Percentiles rank a stretch among this genome's conserved stretches.
phyloP scores from a whole-genome alignment of 345 rosid species.

The Pistacia vera region DNA sequence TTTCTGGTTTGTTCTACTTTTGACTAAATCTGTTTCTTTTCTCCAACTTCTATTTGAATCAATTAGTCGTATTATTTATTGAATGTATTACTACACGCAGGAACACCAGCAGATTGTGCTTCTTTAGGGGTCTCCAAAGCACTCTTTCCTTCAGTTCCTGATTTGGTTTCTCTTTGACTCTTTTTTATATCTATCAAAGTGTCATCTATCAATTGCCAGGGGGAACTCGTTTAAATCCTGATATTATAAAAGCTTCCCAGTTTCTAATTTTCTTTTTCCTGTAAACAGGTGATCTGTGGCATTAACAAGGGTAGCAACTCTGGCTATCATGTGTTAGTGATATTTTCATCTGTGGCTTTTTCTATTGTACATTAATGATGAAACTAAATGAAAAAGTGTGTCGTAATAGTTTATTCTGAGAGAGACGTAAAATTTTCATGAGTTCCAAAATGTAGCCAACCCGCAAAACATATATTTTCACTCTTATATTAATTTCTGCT shows the following conservation, averaged over 20 bases:
- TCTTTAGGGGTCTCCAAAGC: conserved; percentile 67
- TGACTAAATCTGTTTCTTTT: background rate
- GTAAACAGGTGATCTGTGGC: conserved; percentile 81
- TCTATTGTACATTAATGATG: too few relatives aligned
- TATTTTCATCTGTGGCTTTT: conserved; percentile 5
- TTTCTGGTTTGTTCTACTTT: conserved; percentile 51
- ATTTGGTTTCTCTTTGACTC: conserved; percentile 53
- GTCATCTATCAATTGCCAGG: background rate
- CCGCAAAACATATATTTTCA: too few relatives aligned
- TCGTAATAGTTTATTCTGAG: background rate
- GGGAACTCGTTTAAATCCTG: background rate
- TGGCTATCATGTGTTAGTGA: conserved; percentile 76
- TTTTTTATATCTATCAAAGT: conserved; percentile 8
- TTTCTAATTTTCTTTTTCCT: conserved; percentile 25
- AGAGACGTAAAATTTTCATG: background rate
- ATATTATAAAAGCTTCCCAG: background rate
- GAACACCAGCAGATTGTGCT: conserved; percentile 92
- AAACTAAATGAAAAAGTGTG: too few relatives aligned
- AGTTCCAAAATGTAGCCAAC: too few relatives aligned
- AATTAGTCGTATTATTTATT: background rate
- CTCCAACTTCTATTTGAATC: background rate
- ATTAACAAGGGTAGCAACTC: conserved; percentile 90
- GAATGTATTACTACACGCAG: conserved; percentile 35
- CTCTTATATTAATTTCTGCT: background rate
- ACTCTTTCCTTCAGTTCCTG: conserved; percentile 74